Conservation (phyloP, 495 filamentous ascomycete species). For the Tuber microsphaerosporum region DNA sequence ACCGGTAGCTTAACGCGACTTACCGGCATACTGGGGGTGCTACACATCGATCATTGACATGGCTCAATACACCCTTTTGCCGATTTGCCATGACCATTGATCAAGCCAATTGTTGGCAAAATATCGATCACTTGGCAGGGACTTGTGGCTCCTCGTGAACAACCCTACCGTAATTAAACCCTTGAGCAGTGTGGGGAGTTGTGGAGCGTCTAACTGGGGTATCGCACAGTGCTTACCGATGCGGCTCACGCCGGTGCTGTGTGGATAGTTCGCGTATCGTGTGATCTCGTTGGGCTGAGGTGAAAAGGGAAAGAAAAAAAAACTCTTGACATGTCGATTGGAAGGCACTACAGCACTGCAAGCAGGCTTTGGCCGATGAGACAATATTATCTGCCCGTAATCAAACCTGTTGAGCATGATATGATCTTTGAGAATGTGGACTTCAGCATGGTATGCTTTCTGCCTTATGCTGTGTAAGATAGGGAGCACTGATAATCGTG, state of each 20-base stretch:
- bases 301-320: neutral
- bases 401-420: neutral
- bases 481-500: neutral
- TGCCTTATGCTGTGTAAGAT: conserved; percentile 3
- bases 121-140: neutral
- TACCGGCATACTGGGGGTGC: neutral
- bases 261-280: neutral
- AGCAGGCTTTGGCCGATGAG: neutral
- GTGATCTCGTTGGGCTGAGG: neutral
- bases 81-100: neutral
- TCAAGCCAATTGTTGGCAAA: neutral
- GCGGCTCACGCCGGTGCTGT: neutral
- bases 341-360: neutral
- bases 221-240: neutral
- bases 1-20: neutral
- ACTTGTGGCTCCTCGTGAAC: neutral
- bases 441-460: neutral
- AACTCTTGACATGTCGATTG: neutral
- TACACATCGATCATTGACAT: neutral
- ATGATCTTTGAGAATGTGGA: neutral
- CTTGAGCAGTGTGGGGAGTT: neutral
- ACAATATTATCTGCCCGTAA: neutral
- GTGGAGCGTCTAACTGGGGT: neutral
- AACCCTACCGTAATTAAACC: neutral
- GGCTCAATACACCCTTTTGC: neutral